Conservation (phyloP, 805 yeast genomes). For the Candida arabinofermentans region DNA sequence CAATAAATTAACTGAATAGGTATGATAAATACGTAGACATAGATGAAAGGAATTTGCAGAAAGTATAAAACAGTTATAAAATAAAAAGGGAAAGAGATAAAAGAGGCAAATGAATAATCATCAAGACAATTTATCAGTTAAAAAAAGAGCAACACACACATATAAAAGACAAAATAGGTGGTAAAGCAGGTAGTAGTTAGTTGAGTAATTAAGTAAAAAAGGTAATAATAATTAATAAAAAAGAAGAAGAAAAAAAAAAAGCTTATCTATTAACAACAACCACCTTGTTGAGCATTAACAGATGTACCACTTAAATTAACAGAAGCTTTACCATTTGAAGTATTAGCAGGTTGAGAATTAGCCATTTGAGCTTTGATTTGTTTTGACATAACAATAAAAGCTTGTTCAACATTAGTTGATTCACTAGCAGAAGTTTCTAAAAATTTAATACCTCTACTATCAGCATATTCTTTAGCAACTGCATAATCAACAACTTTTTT, state of each 20-base stretch:
- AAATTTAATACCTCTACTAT: slow-evolving; percentile 89
- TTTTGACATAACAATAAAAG: slow-evolving; percentile 97
- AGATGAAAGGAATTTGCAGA: no score
- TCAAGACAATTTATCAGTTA: no score
- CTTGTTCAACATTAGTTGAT: slow-evolving; percentile 96
- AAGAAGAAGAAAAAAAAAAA: not conserved
- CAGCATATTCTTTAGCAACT: slow-evolving; percentile 96
- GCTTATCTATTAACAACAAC: slow-evolving; percentile 41
- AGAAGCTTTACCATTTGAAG: slow-evolving; percentile 47
- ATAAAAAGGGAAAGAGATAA: no score
- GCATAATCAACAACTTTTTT: slow-evolving; percentile 94
- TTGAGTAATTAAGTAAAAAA: no score
- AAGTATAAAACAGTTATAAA: no score
- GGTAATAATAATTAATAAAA: not conserved
- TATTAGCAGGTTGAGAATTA: slow-evolving; percentile 44
- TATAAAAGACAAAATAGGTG: slow-evolving; percentile 2
- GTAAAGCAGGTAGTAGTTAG: no score
- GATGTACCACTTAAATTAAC: slow-evolving; percentile 74
- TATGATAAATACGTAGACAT: no score
- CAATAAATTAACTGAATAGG: no score
- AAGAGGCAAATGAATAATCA: no score
- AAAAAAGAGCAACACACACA: slow-evolving; percentile 1
- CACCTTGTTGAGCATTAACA: slow-evolving; percentile 38
- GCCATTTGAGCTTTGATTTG: slow-evolving; percentile 96
- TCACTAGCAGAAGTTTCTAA: slow-evolving; percentile 94